Evolutionary conservation across 257 asterid species (phyloP), one percentile per base, ranked within the genome.

Genomic region (Mentha longifolia): DNA sequence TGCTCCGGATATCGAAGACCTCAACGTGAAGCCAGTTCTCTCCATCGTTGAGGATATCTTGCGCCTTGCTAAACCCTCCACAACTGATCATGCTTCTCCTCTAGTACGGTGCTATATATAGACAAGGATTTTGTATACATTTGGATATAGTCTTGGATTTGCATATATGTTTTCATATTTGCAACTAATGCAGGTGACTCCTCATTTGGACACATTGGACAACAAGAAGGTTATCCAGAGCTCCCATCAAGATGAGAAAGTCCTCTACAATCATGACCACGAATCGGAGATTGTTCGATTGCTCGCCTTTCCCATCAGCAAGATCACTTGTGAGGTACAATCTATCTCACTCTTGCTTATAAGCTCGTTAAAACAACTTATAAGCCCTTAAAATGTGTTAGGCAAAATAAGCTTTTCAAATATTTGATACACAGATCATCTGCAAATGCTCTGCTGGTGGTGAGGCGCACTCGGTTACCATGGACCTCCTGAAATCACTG

Each of bases 291-390:
- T 87, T 0, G 78, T 91, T 9, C 70, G 76, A 77, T 37, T 78
- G 59, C 81, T 92, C 31, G 88, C 98, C 11, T 86, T 76, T 69
- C 89, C 96, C 56, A 83, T 92, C 67, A 88, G 81, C 85, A 90
- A 82, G 82, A 83, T 83, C 65, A 74, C 83, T 20, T 71, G 51
- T 20, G 98, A 92, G 96, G 97, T 92, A 76, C 33, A 13, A 22
- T 22, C 25, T 22, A 11, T 50, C 8, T 9, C 13, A 16, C 12
- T 54, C 61, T 54, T 22, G 37, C n/a, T 22, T 22, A 22, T 22
- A 22, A 22, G 25, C 25, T 22, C 25, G 25, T 22, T 22, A 22
- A 22, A 22, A 22, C 25, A 22, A 2, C 25, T 22, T 22, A 22
- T 22, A 22, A 22, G 25, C 25, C 25, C 25, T 22, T 22, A 22